Evolutionary conservation across 176 grass and related monocot species (phyloP).

Genomic region (Carex myosuroides): DNA sequence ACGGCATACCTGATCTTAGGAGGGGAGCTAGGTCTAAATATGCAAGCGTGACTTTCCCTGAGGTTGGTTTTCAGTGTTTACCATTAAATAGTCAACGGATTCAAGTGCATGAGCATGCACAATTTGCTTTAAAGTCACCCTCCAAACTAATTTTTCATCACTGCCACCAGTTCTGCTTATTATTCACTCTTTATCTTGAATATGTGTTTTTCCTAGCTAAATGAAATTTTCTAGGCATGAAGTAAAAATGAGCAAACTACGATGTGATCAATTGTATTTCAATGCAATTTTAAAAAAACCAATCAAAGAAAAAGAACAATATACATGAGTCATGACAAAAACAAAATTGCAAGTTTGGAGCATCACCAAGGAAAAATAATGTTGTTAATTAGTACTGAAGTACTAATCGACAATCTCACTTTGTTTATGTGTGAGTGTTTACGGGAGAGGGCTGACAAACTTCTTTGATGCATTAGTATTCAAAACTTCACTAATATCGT

Average conservation of each 20-base stretch:
- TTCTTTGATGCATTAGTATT: background rate
- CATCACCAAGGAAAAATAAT: background rate
- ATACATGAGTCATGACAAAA: background rate
- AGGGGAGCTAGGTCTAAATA: constrained; percentile 84
- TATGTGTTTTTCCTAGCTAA: background rate
- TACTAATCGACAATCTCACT: background rate
- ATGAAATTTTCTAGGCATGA: background rate
- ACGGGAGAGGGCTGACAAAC: background rate
- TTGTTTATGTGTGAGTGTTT: background rate
- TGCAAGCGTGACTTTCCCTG: constrained; percentile 60
- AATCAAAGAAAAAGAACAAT: background rate
- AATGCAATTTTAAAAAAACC: background rate
- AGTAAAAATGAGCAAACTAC: background rate
- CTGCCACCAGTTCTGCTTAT: background rate
- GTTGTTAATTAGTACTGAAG: background rate
- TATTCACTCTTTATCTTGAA: background rate
- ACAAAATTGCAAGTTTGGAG: background rate
- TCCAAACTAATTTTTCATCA: background rate
- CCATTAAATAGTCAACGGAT: constrained; percentile 9
- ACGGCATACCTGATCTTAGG: constrained; percentile 90
- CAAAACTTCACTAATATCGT: constrained; percentile 20
- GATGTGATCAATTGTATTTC: background rate
- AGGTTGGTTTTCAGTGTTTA: constrained; percentile 37
- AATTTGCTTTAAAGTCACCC: background rate
- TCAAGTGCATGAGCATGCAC: background rate